Conservation (phyloP, 2,329 filamentous ascomycete species). For the Phoma sp. region DNA sequence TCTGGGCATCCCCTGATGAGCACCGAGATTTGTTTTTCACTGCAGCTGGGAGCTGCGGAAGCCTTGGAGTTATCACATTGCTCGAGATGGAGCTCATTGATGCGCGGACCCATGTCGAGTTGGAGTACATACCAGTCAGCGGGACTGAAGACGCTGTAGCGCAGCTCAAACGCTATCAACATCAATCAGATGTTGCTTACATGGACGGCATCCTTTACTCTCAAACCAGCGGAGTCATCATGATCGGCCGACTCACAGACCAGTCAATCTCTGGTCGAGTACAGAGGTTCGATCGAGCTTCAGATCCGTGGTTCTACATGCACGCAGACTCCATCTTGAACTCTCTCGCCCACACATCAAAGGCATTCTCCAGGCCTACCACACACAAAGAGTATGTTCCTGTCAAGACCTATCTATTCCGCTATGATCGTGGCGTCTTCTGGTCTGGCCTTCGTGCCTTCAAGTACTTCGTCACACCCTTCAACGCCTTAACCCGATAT, state of each 20-base stretch:
- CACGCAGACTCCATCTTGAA: slow-evolving; percentile 58
- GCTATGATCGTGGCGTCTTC: slow-evolving; percentile 69
- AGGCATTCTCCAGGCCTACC: slow-evolving; percentile 3
- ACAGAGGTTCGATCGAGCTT: slow-evolving; percentile 60
- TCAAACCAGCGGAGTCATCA: slow-evolving; percentile 61
- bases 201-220: slow-evolving; percentile 73
- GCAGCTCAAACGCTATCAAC: slow-evolving; percentile 56
- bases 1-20: slow-evolving; percentile 53
- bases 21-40: slow-evolving; percentile 64
- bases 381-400: slow-evolving; percentile 52
- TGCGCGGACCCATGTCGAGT: slow-evolving; percentile 63
- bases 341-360: slow-evolving; percentile 1
- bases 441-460: slow-evolving; percentile 68
- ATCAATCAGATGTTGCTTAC: slow-evolving; percentile 61
- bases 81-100: slow-evolving; percentile 64
- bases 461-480: slow-evolving; percentile 65
- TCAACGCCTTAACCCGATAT: slow-evolving; percentile 64
- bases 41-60: slow-evolving; percentile 65
- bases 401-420: slow-evolving; percentile 62
- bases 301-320: slow-evolving; percentile 77
- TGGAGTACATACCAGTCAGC: slow-evolving; percentile 65
- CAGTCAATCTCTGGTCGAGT: slow-evolving; percentile 44
- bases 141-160: slow-evolving; percentile 57
- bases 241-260: slow-evolving; percentile 64
- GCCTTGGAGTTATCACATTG: slow-evolving; percentile 65